Conservation (phyloP, 805 yeast species). For the Candida nemodendra region DNA sequence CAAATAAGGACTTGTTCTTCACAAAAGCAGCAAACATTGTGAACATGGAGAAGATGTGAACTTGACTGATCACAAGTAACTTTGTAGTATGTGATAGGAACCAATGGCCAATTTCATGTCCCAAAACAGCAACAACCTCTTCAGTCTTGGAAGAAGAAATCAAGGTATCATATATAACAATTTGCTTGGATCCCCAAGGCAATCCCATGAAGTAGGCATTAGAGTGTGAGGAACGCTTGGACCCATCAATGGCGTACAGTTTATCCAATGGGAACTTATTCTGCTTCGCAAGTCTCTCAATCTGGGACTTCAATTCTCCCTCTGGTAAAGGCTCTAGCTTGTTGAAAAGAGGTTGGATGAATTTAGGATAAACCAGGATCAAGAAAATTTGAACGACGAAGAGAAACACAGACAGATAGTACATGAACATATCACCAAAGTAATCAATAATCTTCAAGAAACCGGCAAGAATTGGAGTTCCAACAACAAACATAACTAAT, state of each 20-base stretch:
- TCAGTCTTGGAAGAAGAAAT: slow-evolving; percentile 71
- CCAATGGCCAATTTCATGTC: slow-evolving; percentile 99
- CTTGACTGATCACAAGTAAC: slow-evolving; percentile 63
- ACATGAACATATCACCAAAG: slow-evolving; percentile 78
- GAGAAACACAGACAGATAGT: slow-evolving; percentile 72
- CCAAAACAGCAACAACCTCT: slow-evolving; percentile 91
- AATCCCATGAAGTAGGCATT: slow-evolving; percentile 95
- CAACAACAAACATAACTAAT: slow-evolving; percentile 53
- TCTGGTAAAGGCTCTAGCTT: slow-evolving; percentile 86
- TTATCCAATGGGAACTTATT: slow-evolving; percentile 85
- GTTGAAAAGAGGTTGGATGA: slow-evolving; percentile 91
- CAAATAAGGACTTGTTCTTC: slow-evolving; percentile 73
- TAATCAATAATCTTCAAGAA: slow-evolving; percentile 78
- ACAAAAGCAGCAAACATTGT: slow-evolving; percentile 77
- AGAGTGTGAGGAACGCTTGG: slow-evolving; percentile 93
- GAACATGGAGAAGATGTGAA: slow-evolving; percentile 63
- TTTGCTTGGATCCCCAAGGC: slow-evolving; percentile 91
- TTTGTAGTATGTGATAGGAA: slow-evolving; percentile 82
- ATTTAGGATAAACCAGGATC: slow-evolving; percentile 75
- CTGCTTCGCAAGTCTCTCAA: slow-evolving; percentile 72
- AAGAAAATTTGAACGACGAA: slow-evolving; percentile 69
- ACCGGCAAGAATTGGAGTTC: slow-evolving; percentile 70
- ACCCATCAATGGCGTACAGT: slow-evolving; percentile 91
- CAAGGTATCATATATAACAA: slow-evolving; percentile 90
- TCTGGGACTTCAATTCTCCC: slow-evolving; percentile 80